A percentile compares a stretch with the other conserved stretches of the same genome.
phyloP scores from a whole-genome alignment of 345 rosid species.

The Leavenworthia alabamica region DNA sequence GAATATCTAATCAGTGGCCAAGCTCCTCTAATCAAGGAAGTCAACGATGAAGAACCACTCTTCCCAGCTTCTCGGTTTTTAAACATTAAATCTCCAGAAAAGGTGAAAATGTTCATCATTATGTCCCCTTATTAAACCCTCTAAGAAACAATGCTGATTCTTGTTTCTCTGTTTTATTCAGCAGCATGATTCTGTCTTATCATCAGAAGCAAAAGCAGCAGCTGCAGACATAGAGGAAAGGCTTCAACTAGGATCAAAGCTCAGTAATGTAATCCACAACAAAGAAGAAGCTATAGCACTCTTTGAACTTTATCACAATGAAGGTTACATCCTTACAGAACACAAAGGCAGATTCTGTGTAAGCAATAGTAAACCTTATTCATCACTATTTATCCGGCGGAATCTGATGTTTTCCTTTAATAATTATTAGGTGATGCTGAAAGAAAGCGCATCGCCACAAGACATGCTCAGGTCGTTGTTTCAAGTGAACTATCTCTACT shows the following conservation, averaged over 20 bases:
- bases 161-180: conserved; percentile 20
- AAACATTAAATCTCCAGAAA: conserved; percentile 31
- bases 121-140: background rate
- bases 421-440: conserved; percentile 69
- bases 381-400: background rate
- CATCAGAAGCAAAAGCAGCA: conserved; percentile 64
- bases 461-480: conserved; percentile 93
- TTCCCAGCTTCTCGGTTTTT: conserved; percentile 54
- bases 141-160: conserved; percentile 5
- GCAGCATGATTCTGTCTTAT: conserved; percentile 39
- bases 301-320: conserved; percentile 55
- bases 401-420: conserved; percentile 2
- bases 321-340: conserved; percentile 82
- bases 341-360: conserved; percentile 59
- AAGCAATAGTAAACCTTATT: conserved; percentile 30
- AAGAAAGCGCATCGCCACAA: conserved; percentile 64
- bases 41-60: conserved; percentile 94
- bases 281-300: conserved; percentile 74
- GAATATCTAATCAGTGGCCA: conserved; percentile 93
- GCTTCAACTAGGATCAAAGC: conserved; percentile 73
- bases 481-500: conserved; percentile 85
- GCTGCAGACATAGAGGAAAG: conserved; percentile 69
- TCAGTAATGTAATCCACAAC: conserved; percentile 61
- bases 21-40: conserved; percentile 83
- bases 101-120: conserved; percentile 27